Conservation (phyloP, 129 eudicot genomes). For the Chrysanthemum lavandulifolium region DNA sequence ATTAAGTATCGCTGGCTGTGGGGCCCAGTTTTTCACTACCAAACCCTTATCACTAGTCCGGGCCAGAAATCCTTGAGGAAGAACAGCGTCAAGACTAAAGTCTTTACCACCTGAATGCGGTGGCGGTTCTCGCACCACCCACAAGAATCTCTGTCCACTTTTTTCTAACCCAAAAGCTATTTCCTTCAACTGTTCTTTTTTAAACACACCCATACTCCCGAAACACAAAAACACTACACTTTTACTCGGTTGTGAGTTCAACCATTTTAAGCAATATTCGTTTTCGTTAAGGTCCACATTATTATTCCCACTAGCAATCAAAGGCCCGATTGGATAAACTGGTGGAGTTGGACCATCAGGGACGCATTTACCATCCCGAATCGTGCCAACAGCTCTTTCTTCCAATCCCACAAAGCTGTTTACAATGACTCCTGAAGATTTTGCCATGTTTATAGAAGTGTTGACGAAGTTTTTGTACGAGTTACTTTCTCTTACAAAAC, state of each 20-base stretch:
- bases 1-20: no score
- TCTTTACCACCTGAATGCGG: no score
- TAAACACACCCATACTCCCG: slow-evolving; percentile 12
- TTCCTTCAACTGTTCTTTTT: slow-evolving; percentile 31
- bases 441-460: slow-evolving; percentile 37
- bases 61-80: background rate
- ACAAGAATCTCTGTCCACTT: slow-evolving; percentile 35
- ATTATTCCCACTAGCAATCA: background rate
- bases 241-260: background rate
- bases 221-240: slow-evolving; percentile 2
- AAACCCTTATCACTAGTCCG: background rate
- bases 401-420: slow-evolving; percentile 13
- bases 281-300: background rate
- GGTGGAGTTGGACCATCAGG: slow-evolving; percentile 3
- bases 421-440: slow-evolving; percentile 3
- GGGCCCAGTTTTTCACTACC: no score
- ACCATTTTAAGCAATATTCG: background rate
- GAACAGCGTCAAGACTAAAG: background rate
- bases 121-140: slow-evolving; percentile 16
- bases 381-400: slow-evolving; percentile 5
- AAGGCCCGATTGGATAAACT: background rate
- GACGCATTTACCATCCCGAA: slow-evolving; percentile 36
- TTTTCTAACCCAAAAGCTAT: slow-evolving; percentile 36
- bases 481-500: slow-evolving; percentile 17
- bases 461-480: slow-evolving; percentile 28